Evolutionary conservation across 495 filamentous ascomycete species (phyloP), one percentile per base, ranked within the genome.

Genomic region (Glarea lozoyensis): DNA sequence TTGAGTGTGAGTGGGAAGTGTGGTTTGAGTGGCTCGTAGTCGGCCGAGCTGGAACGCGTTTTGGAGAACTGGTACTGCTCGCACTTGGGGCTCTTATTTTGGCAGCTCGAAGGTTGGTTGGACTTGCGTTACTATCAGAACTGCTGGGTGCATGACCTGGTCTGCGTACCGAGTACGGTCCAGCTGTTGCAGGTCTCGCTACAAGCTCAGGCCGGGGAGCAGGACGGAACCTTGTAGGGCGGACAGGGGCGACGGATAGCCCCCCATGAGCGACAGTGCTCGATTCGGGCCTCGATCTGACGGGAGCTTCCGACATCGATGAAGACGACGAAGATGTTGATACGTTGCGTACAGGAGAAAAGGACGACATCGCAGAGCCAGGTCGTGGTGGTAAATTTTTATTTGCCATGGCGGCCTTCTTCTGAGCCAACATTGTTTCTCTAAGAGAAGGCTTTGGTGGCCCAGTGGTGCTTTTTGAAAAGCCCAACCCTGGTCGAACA

Each of bases 341-440:
- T 11, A 66, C 70, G 2, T 64, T 69, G 40, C 72, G 64, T 39
- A 64, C 65, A 17, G 80, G 76, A 10, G 81, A 75, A 34, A 82
- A 72, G 31, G 68, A 66, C 15, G 80, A 67, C 72, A 83, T 84
- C 37, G 84, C 84, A 21, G 87, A 90, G 41, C 73, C 82, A 3
- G 86, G 83, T 12, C 86, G 76, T 30, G 80, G 66, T 15, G 78
- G 80, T 13, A 83, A 53, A 30, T 70, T 72, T 57, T 71, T 81
- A 19, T 71, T 61, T 42, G 72, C 70, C 38, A 75, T 62, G 29
- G 75, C 73, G 20, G 75, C 76, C 56, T 76, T 85, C 64, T 88
- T 89, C 47, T 88, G 81, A 4, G 86, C 87, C 42, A 88, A 69
- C 64, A 95, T 89, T 6, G 84, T 75, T 45, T 94, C 88, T 45